These are phyloP conservation scores for Thyridium curvatum DNA, from an alignment of 2,329 filamentous ascomycete species.

Conservation along the genomic window DNA sequence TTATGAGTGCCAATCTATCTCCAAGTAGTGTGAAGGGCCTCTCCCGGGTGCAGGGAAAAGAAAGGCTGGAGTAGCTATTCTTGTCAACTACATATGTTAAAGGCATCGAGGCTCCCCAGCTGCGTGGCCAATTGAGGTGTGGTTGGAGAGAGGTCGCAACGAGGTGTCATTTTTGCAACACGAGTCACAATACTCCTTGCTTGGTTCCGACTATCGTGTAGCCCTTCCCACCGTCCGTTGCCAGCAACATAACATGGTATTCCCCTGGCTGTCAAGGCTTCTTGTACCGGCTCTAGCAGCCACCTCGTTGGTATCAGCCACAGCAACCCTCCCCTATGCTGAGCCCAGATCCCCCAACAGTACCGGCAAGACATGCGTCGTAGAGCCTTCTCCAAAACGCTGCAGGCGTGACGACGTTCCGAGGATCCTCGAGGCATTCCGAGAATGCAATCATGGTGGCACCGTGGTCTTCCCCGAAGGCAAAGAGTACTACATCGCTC, in stretches of 20 bases:
- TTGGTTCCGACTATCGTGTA: no score
- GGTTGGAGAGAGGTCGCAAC: no score
- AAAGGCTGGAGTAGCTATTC: not conserved
- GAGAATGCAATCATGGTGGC: slow-evolving; percentile 16
- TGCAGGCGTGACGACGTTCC: slow-evolving; percentile 14
- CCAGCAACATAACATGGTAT: no score
- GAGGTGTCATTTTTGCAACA: no score
- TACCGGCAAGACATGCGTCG: slow-evolving; percentile 13
- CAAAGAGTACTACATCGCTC: slow-evolving; percentile 43
- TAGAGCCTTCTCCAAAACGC: slow-evolving; percentile 9
- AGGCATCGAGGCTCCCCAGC: no score
- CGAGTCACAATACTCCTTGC: no score
- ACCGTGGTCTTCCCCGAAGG: slow-evolving; percentile 43
- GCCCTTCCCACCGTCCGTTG: no score
- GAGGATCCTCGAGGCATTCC: slow-evolving; percentile 17
- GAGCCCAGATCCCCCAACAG: slow-evolving; percentile 7
- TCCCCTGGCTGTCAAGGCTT: no score
- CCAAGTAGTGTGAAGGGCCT: slow-evolving; percentile 2
- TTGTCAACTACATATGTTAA: no score
- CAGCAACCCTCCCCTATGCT: not conserved
- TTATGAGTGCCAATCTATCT: not conserved
- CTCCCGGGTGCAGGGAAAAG: not conserved
- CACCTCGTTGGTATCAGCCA: no score
- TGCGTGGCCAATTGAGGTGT: no score
- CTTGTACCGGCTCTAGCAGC: no score